phyloP scores from a whole-genome alignment of 2,329 filamentous ascomycete genomes.

The Botrytis sinoallii region DNA sequence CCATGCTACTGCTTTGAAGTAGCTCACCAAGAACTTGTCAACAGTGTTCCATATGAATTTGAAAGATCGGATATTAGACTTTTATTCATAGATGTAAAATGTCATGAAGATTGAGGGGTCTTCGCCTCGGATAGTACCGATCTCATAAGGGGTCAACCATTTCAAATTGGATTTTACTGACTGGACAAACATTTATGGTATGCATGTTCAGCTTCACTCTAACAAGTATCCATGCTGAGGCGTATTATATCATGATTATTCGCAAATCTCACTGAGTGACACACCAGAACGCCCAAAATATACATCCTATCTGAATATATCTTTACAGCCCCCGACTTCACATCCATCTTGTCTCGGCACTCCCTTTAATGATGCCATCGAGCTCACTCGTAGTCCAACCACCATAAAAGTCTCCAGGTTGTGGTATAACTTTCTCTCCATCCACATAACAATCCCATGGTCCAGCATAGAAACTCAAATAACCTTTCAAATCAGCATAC shows the following conservation, averaged over 20 bases:
- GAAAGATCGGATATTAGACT: not conserved
- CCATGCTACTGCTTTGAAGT: not conserved
- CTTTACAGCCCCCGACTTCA: slow-evolving; percentile 10
- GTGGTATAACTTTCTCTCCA: slow-evolving; percentile 56
- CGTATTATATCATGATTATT: not conserved
- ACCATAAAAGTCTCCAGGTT: slow-evolving; percentile 62
- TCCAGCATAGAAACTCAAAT: slow-evolving; percentile 58
- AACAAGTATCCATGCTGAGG: not conserved
- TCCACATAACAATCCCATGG: slow-evolving; percentile 63
- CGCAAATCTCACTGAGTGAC: not conserved
- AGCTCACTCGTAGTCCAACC: slow-evolving; percentile 62
- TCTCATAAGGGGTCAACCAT: not conserved
- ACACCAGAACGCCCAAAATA: not conserved
- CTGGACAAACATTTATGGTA: not conserved
- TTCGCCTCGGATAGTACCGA: not conserved
- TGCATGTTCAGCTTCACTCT: not conserved
- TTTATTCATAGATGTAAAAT: not conserved
- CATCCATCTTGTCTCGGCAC: slow-evolving; percentile 32
- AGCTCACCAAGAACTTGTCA: not conserved
- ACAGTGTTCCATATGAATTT: not conserved
- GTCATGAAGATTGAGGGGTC: not conserved
- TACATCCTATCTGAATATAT: not conserved
- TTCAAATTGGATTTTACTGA: not conserved
- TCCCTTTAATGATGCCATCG: slow-evolving; percentile 50
- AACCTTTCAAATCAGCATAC: slow-evolving; percentile 53